Percentiles rank a stretch among this genome's conserved stretches.
phyloP scores from a whole-genome alignment of 1,139 yeast genomes.

The Dujonia santamariae region DNA sequence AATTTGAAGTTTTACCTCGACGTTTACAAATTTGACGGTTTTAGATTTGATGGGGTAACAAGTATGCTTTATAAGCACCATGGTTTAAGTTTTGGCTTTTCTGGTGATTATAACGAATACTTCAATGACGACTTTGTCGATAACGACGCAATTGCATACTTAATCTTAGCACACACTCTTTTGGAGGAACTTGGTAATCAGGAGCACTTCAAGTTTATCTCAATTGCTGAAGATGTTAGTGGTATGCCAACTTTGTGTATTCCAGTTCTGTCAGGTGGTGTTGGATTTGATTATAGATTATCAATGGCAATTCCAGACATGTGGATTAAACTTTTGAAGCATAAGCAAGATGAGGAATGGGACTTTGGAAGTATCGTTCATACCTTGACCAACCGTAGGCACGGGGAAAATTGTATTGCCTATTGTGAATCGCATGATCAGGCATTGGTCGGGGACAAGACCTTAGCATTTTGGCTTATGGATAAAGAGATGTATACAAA shows the following conservation, averaged over 20 bases:
- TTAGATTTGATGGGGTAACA: conserved; percentile 95
- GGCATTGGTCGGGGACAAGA: conserved; percentile 95
- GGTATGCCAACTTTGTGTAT: conserved; percentile 96
- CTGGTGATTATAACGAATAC: conserved; percentile 92
- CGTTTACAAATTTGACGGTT: conserved; percentile 87
- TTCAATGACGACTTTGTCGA: conserved; percentile 81
- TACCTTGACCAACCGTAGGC: conserved; percentile 84
- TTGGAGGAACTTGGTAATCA: conserved; percentile 49
- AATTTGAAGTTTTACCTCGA: conserved; percentile 84
- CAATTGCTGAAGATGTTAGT: conserved; percentile 95
- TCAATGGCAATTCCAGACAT: conserved; percentile 98
- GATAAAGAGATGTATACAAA: conserved; percentile 97
- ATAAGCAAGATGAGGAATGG: conserved; percentile 86
- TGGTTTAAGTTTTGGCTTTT: conserved; percentile 84
- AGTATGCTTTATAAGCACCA: conserved; percentile 90
- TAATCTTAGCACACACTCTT: conserved; percentile 84
- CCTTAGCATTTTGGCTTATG: conserved; percentile 97
- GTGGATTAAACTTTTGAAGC: conserved; percentile 96
- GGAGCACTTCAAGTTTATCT: conserved; percentile 52
- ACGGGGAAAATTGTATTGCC: conserved; percentile 85
- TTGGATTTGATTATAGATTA: conserved; percentile 88
- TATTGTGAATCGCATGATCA: conserved; percentile 97
- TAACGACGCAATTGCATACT: conserved; percentile 78
- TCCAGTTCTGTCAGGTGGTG: conserved; percentile 73
- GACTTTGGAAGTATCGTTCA: conserved; percentile 76